Evolutionary conservation across 129 eudicot genomes (phyloP).

Genomic region (Flaveria brownii): DNA sequence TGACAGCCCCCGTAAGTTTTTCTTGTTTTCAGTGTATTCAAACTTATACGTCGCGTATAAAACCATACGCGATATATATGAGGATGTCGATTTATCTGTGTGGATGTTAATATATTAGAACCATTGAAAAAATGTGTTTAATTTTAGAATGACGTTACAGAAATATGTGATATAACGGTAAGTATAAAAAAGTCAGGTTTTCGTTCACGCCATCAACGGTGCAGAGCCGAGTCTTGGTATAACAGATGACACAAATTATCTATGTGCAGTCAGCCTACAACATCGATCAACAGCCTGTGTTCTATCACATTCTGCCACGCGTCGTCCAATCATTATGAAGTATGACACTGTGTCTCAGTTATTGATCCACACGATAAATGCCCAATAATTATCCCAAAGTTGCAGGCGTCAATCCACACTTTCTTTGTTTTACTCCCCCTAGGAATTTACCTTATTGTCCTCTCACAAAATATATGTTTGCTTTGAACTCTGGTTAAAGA

Average conservation of each 20-base stretch:
- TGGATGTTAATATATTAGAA: too few species aligned
- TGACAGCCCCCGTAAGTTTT: too few species aligned
- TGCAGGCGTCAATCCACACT: background rate
- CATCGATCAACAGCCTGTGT: background rate
- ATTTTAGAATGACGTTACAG: background rate
- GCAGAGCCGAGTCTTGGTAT: background rate
- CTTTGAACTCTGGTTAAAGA: too few species aligned
- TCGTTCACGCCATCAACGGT: background rate
- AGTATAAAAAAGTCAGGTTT: background rate
- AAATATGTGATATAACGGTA: background rate
- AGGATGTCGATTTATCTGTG: too few species aligned
- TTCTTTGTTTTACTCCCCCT: background rate
- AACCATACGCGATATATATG: too few species aligned
- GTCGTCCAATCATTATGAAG: conserved; percentile 6
- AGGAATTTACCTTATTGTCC: background rate
- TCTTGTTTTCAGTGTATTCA: too few species aligned
- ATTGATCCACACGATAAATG: background rate
- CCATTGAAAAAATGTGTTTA: too few species aligned
- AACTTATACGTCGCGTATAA: too few species aligned
- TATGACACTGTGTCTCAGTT: background rate
- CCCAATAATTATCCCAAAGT: background rate
- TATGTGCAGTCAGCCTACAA: conserved; percentile 1
- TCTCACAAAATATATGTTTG: background rate
- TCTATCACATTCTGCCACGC: background rate
- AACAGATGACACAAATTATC: background rate